Percentiles rank a stretch among this genome's conserved stretches.
These are phyloP conservation scores for Cinchona pubescens DNA, from an alignment of 257 asterid species.

Conservation along the genomic window DNA sequence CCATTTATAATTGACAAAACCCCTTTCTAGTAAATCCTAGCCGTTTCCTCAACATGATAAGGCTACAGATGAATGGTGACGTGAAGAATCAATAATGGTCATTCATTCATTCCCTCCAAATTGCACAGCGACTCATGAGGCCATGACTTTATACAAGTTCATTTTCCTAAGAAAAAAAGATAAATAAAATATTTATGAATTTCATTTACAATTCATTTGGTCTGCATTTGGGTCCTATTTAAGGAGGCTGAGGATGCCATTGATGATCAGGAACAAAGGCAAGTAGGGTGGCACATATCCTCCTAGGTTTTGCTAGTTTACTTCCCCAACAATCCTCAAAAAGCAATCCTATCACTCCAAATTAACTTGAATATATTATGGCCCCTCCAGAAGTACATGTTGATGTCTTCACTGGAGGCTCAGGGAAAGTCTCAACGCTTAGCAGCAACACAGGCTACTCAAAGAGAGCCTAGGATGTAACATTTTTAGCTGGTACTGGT, in stretches of 20 bases:
- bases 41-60: constrained; percentile 5
- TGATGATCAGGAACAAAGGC: constrained; percentile 17
- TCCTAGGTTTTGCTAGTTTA: constrained; percentile 7
- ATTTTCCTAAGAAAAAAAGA: not conserved
- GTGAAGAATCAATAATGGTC: not conserved
- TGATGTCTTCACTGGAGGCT: constrained; percentile 13
- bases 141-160: not conserved
- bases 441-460: constrained; percentile 16
- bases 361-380: constrained; percentile 25
- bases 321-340: constrained; percentile 5
- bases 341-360: constrained; percentile 5
- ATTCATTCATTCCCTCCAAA: not conserved
- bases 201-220: constrained; percentile 16
- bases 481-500: constrained; percentile 52
- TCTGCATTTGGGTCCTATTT: constrained; percentile 13
- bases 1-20: not conserved
- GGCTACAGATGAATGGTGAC: constrained; percentile 4
- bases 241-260: constrained; percentile 4
- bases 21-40: not conserved
- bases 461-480: constrained; percentile 37
- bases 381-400: constrained; percentile 41
- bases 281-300: constrained; percentile 15
- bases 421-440: constrained; percentile 28
- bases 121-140: not conserved
- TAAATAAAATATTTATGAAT: constrained; percentile 1